Conservation (phyloP, 2,329 filamentous ascomycete genomes). For the Calcarisporium arbuscula region DNA sequence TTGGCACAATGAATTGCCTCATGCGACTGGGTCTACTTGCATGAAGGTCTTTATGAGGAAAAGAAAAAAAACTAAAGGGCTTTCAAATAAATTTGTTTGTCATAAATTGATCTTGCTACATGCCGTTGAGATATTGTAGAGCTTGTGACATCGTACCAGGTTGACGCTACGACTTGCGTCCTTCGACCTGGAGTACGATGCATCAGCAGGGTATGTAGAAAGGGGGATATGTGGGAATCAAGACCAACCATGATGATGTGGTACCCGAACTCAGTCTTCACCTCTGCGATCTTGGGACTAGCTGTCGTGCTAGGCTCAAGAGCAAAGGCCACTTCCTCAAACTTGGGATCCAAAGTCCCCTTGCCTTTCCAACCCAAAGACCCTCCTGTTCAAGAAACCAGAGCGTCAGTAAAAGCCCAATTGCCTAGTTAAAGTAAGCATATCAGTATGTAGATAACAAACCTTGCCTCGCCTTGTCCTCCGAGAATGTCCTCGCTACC, state of each 20-base stretch:
- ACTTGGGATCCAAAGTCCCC: slow-evolving; percentile 59
- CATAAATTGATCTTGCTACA: no score
- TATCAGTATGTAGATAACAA: slow-evolving; percentile 9
- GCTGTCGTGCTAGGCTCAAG: slow-evolving; percentile 59
- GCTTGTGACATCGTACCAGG: slow-evolving; percentile 8
- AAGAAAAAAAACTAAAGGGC: slow-evolving; percentile 33
- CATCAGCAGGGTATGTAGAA: neutral
- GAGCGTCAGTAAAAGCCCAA: neutral
- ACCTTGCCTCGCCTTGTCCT: slow-evolving; percentile 70
- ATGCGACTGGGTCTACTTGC: slow-evolving; percentile 26
- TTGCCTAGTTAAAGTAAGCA: slow-evolving; percentile 3
- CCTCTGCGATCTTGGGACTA: slow-evolving; percentile 61
- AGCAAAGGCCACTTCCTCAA: slow-evolving; percentile 66
- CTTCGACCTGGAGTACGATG: slow-evolving; percentile 27
- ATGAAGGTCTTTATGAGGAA: slow-evolving; percentile 33
- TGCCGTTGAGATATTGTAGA: slow-evolving; percentile 4
- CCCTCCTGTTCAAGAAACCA: slow-evolving; percentile 44
- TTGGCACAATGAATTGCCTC: slow-evolving; percentile 27
- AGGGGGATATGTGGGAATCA: neutral
- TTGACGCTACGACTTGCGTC: slow-evolving; percentile 27
- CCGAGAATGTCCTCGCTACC: slow-evolving; percentile 64
- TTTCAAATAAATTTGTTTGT: no score
- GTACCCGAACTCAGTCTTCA: slow-evolving; percentile 70
- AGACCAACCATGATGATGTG: slow-evolving; percentile 68
- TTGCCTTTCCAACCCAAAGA: slow-evolving; percentile 67